Conservation (phyloP, 495 filamentous ascomycete genomes). For the Aspergillus hancockii region DNA sequence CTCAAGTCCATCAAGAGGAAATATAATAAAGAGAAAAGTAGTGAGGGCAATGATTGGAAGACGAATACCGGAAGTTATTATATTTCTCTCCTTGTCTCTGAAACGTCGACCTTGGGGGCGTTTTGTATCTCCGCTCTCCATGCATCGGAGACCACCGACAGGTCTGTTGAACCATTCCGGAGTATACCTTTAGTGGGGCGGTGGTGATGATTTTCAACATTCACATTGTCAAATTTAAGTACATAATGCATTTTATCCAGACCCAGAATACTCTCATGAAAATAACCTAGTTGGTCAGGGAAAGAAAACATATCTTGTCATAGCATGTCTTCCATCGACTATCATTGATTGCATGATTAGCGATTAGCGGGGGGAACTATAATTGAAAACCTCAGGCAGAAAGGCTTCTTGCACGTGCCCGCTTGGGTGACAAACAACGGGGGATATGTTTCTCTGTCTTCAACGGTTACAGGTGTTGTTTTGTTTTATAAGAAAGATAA, state of each 20-base stretch:
- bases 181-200: slow-evolving; percentile 36
- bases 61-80: slow-evolving; percentile 22
- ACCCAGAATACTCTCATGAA: not conserved
- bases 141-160: slow-evolving; percentile 46
- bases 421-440: not conserved
- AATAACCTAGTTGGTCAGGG: not conserved
- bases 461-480: too few relatives aligned
- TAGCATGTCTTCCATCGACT: too few relatives aligned
- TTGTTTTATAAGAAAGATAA: too few relatives aligned
- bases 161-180: slow-evolving; percentile 24
- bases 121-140: slow-evolving; percentile 21
- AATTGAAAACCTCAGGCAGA: not conserved
- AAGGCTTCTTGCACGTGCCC: not conserved
- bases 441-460: not conserved
- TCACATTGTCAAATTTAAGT: not conserved
- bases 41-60: not conserved
- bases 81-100: slow-evolving; percentile 20
- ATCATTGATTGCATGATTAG: not conserved
- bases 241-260: not conserved
- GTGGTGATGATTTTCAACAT: slow-evolving; percentile 4
- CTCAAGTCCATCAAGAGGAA: slow-evolving; percentile 32
- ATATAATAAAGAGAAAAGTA: slow-evolving; percentile 6
- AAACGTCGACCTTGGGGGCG: not conserved
- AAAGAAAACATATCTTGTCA: too few relatives aligned
- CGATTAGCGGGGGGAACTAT: not conserved